Conservation (phyloP, 2,329 filamentous ascomycete genomes). For the Leptographium procerum region DNA sequence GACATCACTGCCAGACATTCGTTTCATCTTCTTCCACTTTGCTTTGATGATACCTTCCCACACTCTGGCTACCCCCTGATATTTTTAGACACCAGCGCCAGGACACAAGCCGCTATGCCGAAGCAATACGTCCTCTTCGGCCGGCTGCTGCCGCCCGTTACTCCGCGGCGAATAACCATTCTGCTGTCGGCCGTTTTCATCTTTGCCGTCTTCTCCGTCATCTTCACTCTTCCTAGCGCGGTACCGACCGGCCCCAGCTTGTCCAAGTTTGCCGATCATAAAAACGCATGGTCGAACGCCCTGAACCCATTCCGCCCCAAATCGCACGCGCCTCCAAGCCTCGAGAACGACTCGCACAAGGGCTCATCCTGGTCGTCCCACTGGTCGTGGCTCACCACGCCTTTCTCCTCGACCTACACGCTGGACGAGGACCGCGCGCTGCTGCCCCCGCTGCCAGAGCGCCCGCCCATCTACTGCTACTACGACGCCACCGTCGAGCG, state of each 20-base stretch:
- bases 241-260: constrained; percentile 37
- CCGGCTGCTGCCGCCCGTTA: constrained; percentile 36
- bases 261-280: constrained; percentile 37
- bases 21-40: not conserved
- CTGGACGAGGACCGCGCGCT: constrained; percentile 75
- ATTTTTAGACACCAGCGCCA: not conserved
- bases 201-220: constrained; percentile 41
- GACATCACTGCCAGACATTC: not conserved
- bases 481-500: constrained; percentile 61
- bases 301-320: constrained; percentile 58
- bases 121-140: constrained; percentile 35
- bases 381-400: constrained; percentile 74
- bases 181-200: constrained; percentile 39
- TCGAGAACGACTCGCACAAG: constrained; percentile 67
- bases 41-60: not conserved
- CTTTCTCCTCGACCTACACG: constrained; percentile 71
- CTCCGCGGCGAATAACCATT: constrained; percentile 39
- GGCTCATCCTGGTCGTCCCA: constrained; percentile 78
- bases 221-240: constrained; percentile 38
- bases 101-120: constrained; percentile 27
- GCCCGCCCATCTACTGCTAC: constrained; percentile 79
- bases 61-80: not conserved
- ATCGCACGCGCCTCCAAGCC: constrained; percentile 59
- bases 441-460: constrained; percentile 60
- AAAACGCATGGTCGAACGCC: constrained; percentile 31